Evolutionary conservation across 1,284 basidiomycete genomes (phyloP), one percentile per base, ranked within the genome.

Genomic region (Trichosporon ovoides): DNA sequence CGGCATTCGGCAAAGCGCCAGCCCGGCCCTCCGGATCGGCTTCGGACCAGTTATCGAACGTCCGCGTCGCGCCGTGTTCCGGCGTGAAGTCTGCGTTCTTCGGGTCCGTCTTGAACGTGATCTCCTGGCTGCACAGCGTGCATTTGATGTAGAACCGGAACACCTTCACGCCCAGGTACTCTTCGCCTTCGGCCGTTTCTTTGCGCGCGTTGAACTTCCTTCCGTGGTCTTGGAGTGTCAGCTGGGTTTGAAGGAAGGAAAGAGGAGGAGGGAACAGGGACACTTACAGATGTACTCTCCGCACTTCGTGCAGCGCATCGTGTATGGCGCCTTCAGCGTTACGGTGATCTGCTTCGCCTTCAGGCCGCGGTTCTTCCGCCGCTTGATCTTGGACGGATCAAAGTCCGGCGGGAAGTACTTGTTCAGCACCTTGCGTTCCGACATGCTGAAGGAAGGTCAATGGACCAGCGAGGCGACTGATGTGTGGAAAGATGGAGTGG

Each of bases 161-260:
- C 58, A 76, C 71, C 64, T 96, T 96, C 81, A 99, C 97, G 13
- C 94, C 94, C 80, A 91, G 92, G 73, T 99, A 99, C 68, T 95
- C 91, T 75, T 98, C 93, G 1, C 91, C 92, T 7, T 91, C 86
- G 14, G 96, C 96, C 0, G 93, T 96, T 81, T 98, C 96, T 75
- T 99, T 98, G 53, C 95, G 84, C 2, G 96, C 96, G 68, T 99
- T 98, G 82, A 99, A 98, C 79, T 98, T 99, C 80, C 98, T 98
- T 48, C 95, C 96, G 75, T 97, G 82, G 70, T 82, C 81, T 76
- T 52, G 7, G 35, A 11, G 6, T 19, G 50, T 56, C 33, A 56
- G 55, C 33, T 28, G 51, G 24, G 35, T 10, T 19, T 3, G 28
- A 16, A 3, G 9, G 7, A n/a, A 11, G 31, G n/a, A n/a, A 20